Evolutionary conservation across 2,329 filamentous ascomycete genomes (phyloP), one percentile per base, ranked within the genome.

Genomic region (Fusarium napiforme): DNA sequence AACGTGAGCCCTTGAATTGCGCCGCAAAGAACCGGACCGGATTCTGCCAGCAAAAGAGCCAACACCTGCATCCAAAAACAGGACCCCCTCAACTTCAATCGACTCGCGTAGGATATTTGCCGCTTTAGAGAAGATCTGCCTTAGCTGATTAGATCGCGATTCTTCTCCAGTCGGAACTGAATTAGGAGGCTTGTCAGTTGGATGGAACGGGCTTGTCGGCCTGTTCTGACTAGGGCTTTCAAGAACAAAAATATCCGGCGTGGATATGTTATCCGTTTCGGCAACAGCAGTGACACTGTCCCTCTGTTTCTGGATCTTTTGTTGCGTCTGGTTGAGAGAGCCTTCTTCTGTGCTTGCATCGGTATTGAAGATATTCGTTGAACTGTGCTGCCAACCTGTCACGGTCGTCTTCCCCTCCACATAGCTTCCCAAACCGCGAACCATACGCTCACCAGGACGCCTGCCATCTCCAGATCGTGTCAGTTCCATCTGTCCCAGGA

Each of bases 21-120:
- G 69, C 46, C 2, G 55, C 15, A 55, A 12, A 19, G 59, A 59
- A 18, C 58, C 37, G 5, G 65, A 57, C 23, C 57, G 30, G n/a
- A 62, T 64, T 3, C 42, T 52, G 16, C 60, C 72, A n/a, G 53
- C 72, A 36, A 64, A 68, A 12, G 72, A 67, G 4, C 55, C 57
- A 4, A 83, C 71, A n/a, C 81, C 82, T 6, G 81, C 78, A 19
- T 81, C 79, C 16, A 81, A 79, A 76, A 78, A 78, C 1, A 80
- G 19, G 16, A 79, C 78, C 3, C 84, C 84, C 21, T 84, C 82
- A 0, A 84, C 80, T 18, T 84, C 82, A 16, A 87, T 77, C 0
- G 83, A 82, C 34, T 86, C 81, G 5, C 83, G 74, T 18, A 87
- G 77, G 11, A 87, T 78, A 32, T 83, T 83, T 28, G 85, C 83